These are phyloP conservation scores for Vitis hybrid DNA, from an alignment of 177 flowering plant species.

Conservation along the genomic window DNA sequence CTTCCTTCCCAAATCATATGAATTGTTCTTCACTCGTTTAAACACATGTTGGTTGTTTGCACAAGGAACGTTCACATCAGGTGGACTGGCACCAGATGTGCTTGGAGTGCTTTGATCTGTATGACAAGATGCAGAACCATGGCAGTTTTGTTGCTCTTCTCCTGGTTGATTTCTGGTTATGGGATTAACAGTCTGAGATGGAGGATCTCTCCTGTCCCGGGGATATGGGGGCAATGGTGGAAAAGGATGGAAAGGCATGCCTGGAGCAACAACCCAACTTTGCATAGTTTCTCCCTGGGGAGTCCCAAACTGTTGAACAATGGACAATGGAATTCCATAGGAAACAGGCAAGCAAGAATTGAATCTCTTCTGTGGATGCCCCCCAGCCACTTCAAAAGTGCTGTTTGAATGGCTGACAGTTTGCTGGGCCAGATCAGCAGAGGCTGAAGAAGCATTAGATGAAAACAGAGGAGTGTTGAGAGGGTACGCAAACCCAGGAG, in stretches of 20 bases:
- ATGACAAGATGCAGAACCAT: slow-evolving; percentile 13
- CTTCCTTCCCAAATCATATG: slow-evolving; percentile 51
- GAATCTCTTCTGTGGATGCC: slow-evolving; percentile 56
- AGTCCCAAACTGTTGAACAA: slow-evolving; percentile 57
- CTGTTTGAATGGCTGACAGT: slow-evolving; percentile 5
- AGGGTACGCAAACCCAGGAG: slow-evolving; percentile 80
- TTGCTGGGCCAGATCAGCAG: slow-evolving; percentile 5
- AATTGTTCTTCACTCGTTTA: slow-evolving; percentile 32
- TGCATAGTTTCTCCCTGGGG: slow-evolving; percentile 32
- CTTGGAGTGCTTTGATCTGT: slow-evolving; percentile 26
- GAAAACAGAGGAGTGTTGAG: slow-evolving; percentile 16
- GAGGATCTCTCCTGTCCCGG: slow-evolving; percentile 20
- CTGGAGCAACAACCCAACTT: slow-evolving; percentile 68
- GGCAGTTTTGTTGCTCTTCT: slow-evolving; percentile 16
- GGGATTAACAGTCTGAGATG: slow-evolving; percentile 12
- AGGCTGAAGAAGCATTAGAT: slow-evolving; percentile 26
- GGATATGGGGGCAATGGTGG: slow-evolving; percentile 83
- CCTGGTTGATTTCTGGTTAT: slow-evolving; percentile 4
- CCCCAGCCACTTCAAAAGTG: slow-evolving; percentile 38
- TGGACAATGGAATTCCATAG: slow-evolving; percentile 68
- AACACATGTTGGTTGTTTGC: slow-evolving; percentile 19
- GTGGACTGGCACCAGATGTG: slow-evolving; percentile 23
- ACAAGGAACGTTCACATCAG: slow-evolving; percentile 19
- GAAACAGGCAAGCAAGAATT: slow-evolving; percentile 60
- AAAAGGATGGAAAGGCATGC: slow-evolving; percentile 80